Conservation (phyloP, 441 rosid species). For the Iberis amara region DNA sequence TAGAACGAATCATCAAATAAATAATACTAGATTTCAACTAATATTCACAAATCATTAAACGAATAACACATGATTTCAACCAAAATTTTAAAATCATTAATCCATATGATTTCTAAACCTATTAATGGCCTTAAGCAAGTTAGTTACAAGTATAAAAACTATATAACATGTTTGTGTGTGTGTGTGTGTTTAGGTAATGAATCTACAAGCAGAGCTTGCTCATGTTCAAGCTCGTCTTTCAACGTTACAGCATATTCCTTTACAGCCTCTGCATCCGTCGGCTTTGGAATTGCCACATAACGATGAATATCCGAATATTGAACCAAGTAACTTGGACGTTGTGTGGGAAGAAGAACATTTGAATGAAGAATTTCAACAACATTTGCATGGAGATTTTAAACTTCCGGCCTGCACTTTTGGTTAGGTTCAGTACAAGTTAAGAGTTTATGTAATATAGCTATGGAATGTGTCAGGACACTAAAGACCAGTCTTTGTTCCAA, state of each 20-base stretch:
- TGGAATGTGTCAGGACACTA: neutral
- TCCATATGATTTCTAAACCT: no score
- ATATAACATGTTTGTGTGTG: neutral
- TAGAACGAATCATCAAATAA: no score
- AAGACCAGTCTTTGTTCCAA: conserved; percentile 9
- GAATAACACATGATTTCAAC: no score
- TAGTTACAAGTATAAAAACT: no score
- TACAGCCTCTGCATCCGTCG: conserved; percentile 1
- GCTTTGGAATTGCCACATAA: neutral
- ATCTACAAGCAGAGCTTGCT: conserved; percentile 67
- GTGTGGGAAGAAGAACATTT: conserved; percentile 23
- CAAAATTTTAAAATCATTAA: no score
- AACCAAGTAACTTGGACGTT: conserved; percentile 19
- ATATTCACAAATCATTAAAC: no score
- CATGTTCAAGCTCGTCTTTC: conserved; percentile 58
- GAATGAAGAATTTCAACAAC: conserved; percentile 8
- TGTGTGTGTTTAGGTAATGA: conserved; percentile 44
- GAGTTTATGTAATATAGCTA: neutral
- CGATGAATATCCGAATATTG: conserved; percentile 22
- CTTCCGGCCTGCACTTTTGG: conserved; percentile 23
- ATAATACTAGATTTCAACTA: no score
- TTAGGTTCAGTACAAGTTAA: conserved; percentile 11
- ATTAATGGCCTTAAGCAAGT: no score
- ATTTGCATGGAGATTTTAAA: conserved; percentile 20
- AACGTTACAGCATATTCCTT: conserved; percentile 39